Evolutionary conservation across 1,284 basidiomycete genomes (phyloP), one percentile per base, ranked within the genome.

Genomic region (Cronartium quercuum): DNA sequence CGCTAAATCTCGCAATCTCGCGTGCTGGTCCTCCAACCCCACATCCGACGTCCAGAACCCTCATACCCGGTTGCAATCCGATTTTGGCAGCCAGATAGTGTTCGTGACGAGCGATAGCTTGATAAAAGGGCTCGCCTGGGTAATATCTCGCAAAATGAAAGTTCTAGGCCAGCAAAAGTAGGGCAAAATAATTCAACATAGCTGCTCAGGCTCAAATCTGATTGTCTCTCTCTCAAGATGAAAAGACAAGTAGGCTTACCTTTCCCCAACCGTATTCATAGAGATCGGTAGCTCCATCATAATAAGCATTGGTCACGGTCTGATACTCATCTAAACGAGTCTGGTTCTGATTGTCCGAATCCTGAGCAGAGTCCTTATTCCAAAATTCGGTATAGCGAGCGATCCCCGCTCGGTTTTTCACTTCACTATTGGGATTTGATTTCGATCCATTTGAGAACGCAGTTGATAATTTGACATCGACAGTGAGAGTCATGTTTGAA

Each of bases 21-120:
- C 95, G 88, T 3, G 95, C 95, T 40, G 95, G 95, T 0, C 96
- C 95, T 77, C 96, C 96, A 73, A 98, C 91, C 82, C 95, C 95
- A 82, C 96, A 98, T 0, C 95, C 95, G 76, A 98, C 94, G 82
- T 99, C 95, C 76, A 99, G 89, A 40, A 99, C 94, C 62, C 90
- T 88, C 94, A 96, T 96, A 57, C 92, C 91, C 6, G 92, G 89
- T 76, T 88, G 88, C 78, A 94, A 84, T 65, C 83, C 82, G 88
- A 95, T 93, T 81, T 91, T 87, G 6, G 88, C 84, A 12, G 94
- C 89, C 77, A 99, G 91, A 85, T 95, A 98, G 84, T 99, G 95
- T 84, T 99, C 95, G 82, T 98, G 95, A 69, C 96, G 90, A 18
- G 95, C 94, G 75, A 98, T 77, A 40, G 81, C 81, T 78, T 82